phyloP scores from a whole-genome alignment of 768 basidiomycete species.

The Saitozyma sp. region DNA sequence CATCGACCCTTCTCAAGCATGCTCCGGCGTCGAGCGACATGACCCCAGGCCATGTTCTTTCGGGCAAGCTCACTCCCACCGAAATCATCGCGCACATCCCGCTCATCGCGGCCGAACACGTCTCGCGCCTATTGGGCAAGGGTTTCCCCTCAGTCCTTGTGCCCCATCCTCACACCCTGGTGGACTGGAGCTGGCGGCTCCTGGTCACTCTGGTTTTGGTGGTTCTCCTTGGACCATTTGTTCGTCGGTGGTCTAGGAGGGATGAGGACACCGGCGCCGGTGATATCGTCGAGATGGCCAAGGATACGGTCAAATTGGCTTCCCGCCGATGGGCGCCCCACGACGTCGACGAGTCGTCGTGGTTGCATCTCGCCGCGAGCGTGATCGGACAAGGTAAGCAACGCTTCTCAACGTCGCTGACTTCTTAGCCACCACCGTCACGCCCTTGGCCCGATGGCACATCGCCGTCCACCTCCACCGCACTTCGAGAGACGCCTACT shows the following conservation, averaged over 20 bases:
- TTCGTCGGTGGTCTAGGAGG: slow-evolving; percentile 16
- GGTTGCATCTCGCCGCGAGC: slow-evolving; percentile 25
- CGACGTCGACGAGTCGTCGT: slow-evolving; percentile 10
- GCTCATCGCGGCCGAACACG: slow-evolving; percentile 44
- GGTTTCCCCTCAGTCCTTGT: slow-evolving; percentile 26
- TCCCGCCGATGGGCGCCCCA: slow-evolving; percentile 1
- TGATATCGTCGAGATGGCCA: slow-evolving; percentile 12
- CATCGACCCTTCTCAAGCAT: slow-evolving; percentile 27
- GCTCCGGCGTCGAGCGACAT: slow-evolving; percentile 8
- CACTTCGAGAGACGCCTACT: slow-evolving; percentile 21
- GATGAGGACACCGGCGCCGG: slow-evolving; percentile 15
- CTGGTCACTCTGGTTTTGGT: slow-evolving; percentile 36
- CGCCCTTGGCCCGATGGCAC: slow-evolving; percentile 18
- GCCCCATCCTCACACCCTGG: slow-evolving; percentile 31
- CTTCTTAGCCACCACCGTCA: slow-evolving; percentile 16
- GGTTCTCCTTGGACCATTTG: slow-evolving; percentile 31
- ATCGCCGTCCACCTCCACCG: slow-evolving; percentile 30
- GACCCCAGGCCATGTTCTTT: slow-evolving; percentile 19
- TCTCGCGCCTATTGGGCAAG: slow-evolving; percentile 27
- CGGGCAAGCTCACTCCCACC: slow-evolving; percentile 19
- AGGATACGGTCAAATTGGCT: slow-evolving; percentile 15
- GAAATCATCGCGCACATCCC: slow-evolving; percentile 38
- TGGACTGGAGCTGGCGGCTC: slow-evolving; percentile 46
- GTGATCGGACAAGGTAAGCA: slow-evolving; percentile 41
- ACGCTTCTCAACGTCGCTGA: slow-evolving; percentile 3